Evolutionary conservation across 805 yeast species (phyloP).

Genomic region (Phaffomyces thermotolerans): DNA sequence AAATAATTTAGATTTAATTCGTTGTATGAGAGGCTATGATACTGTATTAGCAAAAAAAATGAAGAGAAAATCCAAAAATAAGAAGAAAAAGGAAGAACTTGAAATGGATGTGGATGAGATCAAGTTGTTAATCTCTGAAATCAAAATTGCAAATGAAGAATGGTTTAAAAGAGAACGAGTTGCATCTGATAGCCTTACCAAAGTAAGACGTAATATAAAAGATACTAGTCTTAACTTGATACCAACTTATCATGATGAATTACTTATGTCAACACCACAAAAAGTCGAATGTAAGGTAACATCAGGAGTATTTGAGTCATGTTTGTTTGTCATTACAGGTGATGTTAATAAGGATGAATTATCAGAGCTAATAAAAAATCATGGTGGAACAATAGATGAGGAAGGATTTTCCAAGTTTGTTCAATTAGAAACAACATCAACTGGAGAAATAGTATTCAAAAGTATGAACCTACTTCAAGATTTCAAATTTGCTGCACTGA

Average conservation of each 20-base stretch:
- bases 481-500: slow-evolving; percentile 54
- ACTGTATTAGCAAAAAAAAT: slow-evolving; percentile 32
- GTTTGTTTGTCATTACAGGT: slow-evolving; percentile 36
- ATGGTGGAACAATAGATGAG: slow-evolving; percentile 38
- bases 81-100: not conserved
- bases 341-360: slow-evolving; percentile 26
- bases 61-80: slow-evolving; percentile 7
- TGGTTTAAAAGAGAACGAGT: slow-evolving; percentile 31
- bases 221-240: slow-evolving; percentile 7
- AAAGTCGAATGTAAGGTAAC: not conserved
- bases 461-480: slow-evolving; percentile 10
- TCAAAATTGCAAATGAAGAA: slow-evolving; percentile 26
- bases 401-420: slow-evolving; percentile 29
- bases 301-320: slow-evolving; percentile 24
- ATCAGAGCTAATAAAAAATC: slow-evolving; percentile 26
- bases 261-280: slow-evolving; percentile 6
- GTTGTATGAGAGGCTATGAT: slow-evolving; percentile 59
- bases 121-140: slow-evolving; percentile 23
- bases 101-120: slow-evolving; percentile 10
- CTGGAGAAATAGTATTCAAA: slow-evolving; percentile 1
- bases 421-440: slow-evolving; percentile 1
- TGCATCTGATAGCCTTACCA: slow-evolving; percentile 9
- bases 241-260: slow-evolving; percentile 10
- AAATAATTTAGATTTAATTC: slow-evolving; percentile 23
- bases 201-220: slow-evolving; percentile 10